Conservation (phyloP, 345 rosid genomes). For the Kandelia obovata region DNA sequence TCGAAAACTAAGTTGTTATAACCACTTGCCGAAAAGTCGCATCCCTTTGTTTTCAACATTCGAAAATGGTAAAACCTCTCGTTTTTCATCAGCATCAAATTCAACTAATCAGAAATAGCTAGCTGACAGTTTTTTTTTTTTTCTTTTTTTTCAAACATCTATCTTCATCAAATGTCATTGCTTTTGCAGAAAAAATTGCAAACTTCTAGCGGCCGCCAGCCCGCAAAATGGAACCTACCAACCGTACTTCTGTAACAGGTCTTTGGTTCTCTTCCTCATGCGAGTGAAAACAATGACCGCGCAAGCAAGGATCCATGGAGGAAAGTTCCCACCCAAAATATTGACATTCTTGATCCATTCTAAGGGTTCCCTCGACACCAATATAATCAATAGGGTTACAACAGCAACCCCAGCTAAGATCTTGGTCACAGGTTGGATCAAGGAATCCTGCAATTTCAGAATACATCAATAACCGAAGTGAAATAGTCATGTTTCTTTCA, state of each 20-base stretch:
- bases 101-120: neutral
- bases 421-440: constrained; percentile 79
- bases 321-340: constrained; percentile 49
- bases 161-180: neutral
- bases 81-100: neutral
- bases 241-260: constrained; percentile 56
- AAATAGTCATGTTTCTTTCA: neutral
- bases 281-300: constrained; percentile 82
- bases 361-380: constrained; percentile 62
- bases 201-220: neutral
- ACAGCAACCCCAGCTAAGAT: constrained; percentile 59
- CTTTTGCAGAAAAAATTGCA: neutral
- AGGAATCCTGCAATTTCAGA: constrained; percentile 63
- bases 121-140: neutral
- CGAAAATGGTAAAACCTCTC: too few species aligned
- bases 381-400: constrained; percentile 46
- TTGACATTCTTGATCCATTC: constrained; percentile 52
- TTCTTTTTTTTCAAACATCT: too few species aligned
- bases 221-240: constrained; percentile 3
- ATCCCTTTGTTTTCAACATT: too few species aligned
- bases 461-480: neutral
- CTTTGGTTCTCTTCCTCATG: constrained; percentile 82
- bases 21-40: too few species aligned
- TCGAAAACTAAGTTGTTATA: too few species aligned
- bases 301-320: constrained; percentile 92